These are phyloP conservation scores for Saturnispora saitoi DNA, from an alignment of 805 yeast genomes.

Conservation along the genomic window DNA sequence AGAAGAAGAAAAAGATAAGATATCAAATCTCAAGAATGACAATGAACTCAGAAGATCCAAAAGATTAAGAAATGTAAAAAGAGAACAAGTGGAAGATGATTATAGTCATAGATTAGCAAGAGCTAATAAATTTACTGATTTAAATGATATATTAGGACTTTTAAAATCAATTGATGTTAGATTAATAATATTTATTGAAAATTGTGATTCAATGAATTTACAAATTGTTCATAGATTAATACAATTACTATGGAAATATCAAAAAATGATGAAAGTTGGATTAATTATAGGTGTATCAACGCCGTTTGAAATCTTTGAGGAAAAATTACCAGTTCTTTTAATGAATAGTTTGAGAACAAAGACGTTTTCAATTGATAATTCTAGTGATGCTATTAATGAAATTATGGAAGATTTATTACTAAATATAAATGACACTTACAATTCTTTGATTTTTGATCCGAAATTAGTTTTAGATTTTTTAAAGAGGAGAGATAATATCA, in stretches of 20 bases:
- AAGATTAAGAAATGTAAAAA: slow-evolving; percentile 5
- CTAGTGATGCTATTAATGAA: slow-evolving; percentile 24
- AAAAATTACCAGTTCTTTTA: slow-evolving; percentile 24
- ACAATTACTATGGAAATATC: slow-evolving; percentile 19
- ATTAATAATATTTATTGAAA: slow-evolving; percentile 27
- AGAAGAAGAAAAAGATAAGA: slow-evolving; percentile 4
- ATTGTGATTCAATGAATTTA: slow-evolving; percentile 29
- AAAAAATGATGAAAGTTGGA: slow-evolving; percentile 14
- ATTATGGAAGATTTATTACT: slow-evolving; percentile 27
- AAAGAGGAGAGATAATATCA: slow-evolving; percentile 19
- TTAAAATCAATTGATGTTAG: slow-evolving; percentile 11
- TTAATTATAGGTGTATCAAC: slow-evolving; percentile 29
- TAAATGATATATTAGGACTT: slow-evolving; percentile 20
- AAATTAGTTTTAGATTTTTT: slow-evolving; percentile 23
- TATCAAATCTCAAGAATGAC: slow-evolving; percentile 1
- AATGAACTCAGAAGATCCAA: slow-evolving; percentile 10
- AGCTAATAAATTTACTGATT: slow-evolving; percentile 16
- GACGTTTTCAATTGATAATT: slow-evolving; percentile 25
- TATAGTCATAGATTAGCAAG: slow-evolving; percentile 11
- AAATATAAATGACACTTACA: slow-evolving; percentile 25
- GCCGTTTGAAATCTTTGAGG: slow-evolving; percentile 28
- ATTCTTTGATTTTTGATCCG: slow-evolving; percentile 28
- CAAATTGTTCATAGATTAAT: slow-evolving; percentile 20
- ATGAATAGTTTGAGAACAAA: slow-evolving; percentile 19
- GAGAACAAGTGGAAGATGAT: slow-evolving; percentile 12